Percentiles rank a stretch among this genome's conserved stretches.
phyloP scores from a whole-genome alignment of 495 filamentous ascomycete genomes.

The Penicillium fimorum region DNA sequence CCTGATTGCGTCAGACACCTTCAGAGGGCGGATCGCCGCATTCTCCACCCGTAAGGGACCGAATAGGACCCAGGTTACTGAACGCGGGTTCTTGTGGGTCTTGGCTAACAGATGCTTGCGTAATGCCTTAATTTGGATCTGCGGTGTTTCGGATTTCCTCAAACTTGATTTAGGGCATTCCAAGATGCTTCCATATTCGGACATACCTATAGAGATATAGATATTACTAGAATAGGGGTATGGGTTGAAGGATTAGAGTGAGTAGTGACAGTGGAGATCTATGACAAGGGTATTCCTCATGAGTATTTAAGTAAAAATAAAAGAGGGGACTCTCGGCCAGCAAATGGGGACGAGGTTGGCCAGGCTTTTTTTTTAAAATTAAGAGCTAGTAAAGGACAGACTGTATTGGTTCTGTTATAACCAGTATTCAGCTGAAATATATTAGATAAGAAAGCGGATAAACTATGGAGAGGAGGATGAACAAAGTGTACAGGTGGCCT shows the following conservation, averaged over 20 bases:
- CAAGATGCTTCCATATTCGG: neutral
- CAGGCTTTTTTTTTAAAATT: neutral
- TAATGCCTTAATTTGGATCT: conserved; percentile 49
- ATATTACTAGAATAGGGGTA: no score
- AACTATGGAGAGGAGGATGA: neutral
- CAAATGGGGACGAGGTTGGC: neutral
- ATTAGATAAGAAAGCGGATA: neutral
- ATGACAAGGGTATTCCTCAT: neutral
- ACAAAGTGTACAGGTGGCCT: conserved; percentile 24
- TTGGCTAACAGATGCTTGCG: conserved; percentile 42
- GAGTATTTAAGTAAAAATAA: neutral
- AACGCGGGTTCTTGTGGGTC: conserved; percentile 39
- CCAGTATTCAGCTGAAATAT: neutral
- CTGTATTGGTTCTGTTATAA: neutral
- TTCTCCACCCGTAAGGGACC: conserved; percentile 48
- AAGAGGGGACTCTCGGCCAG: neutral
- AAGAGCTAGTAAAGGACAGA: neutral
- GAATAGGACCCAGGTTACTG: conserved; percentile 38
- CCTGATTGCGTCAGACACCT: conserved; percentile 37
- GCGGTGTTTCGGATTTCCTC: conserved; percentile 23
- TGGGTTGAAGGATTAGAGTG: neutral
- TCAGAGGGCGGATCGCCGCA: conserved; percentile 40
- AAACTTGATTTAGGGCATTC: conserved; percentile 24
- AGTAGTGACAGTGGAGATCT: neutral
- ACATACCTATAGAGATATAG: neutral